Conservation (phyloP, 2,329 filamentous ascomycete genomes). For the Colletotrichum sp. region DNA sequence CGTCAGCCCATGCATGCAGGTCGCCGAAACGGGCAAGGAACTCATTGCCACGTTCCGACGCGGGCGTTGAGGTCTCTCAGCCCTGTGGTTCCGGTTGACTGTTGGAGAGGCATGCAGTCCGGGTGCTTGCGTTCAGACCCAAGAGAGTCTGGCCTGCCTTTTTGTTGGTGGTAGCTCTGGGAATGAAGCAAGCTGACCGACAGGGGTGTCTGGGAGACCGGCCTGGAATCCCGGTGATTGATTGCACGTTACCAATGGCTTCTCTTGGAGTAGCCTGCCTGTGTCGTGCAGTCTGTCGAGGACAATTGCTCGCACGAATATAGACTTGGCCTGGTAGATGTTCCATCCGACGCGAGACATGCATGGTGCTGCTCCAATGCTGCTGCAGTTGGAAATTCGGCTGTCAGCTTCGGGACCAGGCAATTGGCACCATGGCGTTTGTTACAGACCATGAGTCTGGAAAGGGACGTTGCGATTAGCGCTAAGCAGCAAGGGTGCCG, state of each 20-base stretch:
- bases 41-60: neutral
- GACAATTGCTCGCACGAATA: neutral
- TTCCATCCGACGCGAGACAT: neutral
- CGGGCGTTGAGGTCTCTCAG: neutral
- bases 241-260: neutral
- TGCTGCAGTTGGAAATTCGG: neutral
- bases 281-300: neutral
- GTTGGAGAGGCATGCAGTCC: neutral
- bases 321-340: neutral
- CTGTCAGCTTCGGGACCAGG: neutral
- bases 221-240: neutral
- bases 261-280: neutral
- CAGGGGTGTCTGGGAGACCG: neutral
- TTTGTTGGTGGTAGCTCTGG: neutral
- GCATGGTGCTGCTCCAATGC: neutral
- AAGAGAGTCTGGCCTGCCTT: neutral
- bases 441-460: neutral
- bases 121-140: neutral
- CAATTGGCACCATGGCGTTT: neutral
- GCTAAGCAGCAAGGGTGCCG: neutral
- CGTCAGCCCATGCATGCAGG: conserved; percentile 1
- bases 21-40: conserved; percentile 1
- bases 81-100: conserved; percentile 1
- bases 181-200: neutral
- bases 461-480: neutral